phyloP scores from a whole-genome alignment of 2,329 filamentous ascomycete species.

The Penicillium sclerotiorum region DNA sequence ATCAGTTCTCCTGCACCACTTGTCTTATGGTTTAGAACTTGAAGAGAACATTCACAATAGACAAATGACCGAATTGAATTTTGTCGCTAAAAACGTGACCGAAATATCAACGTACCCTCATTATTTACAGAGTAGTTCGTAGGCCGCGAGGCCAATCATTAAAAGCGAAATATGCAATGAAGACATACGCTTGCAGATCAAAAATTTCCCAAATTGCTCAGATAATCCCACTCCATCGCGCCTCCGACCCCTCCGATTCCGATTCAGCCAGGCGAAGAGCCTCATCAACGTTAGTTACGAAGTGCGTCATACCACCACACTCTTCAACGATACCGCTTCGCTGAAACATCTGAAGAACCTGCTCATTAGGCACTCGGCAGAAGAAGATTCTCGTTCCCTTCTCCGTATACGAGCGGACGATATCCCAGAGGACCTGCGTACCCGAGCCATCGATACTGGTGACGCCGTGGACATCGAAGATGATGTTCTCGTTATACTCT shows the following conservation, averaged over 20 bases:
- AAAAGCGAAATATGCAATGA: not conserved
- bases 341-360: conserved; percentile 73
- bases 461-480: conserved; percentile 98
- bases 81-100: too few relatives aligned
- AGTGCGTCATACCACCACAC: conserved; percentile 75
- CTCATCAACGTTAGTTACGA: conserved; percentile 81
- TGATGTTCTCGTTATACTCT: conserved; percentile 87
- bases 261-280: conserved; percentile 79
- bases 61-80: too few relatives aligned
- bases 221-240: too few relatives aligned
- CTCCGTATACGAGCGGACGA: conserved; percentile 77
- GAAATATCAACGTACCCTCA: too few relatives aligned
- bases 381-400: conserved; percentile 65
- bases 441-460: conserved; percentile 92
- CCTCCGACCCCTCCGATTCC: conserved; percentile 58
- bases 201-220: too few relatives aligned
- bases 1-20: too few relatives aligned
- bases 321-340: conserved; percentile 82
- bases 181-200: too few relatives aligned
- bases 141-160: too few relatives aligned
- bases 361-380: conserved; percentile 56
- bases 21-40: too few relatives aligned
- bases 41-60: too few relatives aligned
- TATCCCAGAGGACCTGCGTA: conserved; percentile 87
- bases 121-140: too few relatives aligned